Evolutionary conservation across 2,329 filamentous ascomycete species (phyloP).

Genomic region (Harringtonia lauricola): DNA sequence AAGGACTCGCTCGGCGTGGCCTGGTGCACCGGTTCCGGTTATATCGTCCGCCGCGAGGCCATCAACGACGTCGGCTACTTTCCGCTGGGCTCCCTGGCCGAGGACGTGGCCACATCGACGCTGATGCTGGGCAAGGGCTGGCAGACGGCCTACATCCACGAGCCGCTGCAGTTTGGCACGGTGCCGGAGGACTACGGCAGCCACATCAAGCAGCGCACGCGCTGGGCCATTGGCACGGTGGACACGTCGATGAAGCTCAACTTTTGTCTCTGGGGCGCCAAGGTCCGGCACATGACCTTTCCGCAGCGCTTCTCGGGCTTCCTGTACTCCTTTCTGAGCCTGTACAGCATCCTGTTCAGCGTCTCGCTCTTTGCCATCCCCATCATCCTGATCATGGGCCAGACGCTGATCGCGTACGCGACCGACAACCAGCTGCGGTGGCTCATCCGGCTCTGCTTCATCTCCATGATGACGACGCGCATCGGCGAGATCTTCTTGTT

Average conservation of each 20-base stretch:
- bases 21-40: constrained; percentile 57
- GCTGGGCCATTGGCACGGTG: constrained; percentile 45
- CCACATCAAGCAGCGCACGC: constrained; percentile 45
- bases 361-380: constrained; percentile 47
- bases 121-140: constrained; percentile 49
- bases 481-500: constrained; percentile 47
- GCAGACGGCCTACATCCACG: constrained; percentile 49
- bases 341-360: constrained; percentile 41
- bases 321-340: constrained; percentile 41
- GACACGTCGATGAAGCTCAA: constrained; percentile 49
- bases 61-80: constrained; percentile 52
- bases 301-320: constrained; percentile 49
- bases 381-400: constrained; percentile 43
- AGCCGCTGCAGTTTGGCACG: constrained; percentile 48
- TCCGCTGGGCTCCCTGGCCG: constrained; percentile 45
- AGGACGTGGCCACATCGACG: constrained; percentile 49
- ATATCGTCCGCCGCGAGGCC: constrained; percentile 45
- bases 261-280: constrained; percentile 45
- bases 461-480: constrained; percentile 37
- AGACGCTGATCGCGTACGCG: constrained; percentile 45
- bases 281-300: constrained; percentile 39
- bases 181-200: constrained; percentile 45
- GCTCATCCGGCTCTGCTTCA: constrained; percentile 45
- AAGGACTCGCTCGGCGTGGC: constrained; percentile 42
- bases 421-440: constrained; percentile 42